Evolutionary conservation across 768 basidiomycete genomes (phyloP).

Genomic region (Russula griseocarnosa): DNA sequence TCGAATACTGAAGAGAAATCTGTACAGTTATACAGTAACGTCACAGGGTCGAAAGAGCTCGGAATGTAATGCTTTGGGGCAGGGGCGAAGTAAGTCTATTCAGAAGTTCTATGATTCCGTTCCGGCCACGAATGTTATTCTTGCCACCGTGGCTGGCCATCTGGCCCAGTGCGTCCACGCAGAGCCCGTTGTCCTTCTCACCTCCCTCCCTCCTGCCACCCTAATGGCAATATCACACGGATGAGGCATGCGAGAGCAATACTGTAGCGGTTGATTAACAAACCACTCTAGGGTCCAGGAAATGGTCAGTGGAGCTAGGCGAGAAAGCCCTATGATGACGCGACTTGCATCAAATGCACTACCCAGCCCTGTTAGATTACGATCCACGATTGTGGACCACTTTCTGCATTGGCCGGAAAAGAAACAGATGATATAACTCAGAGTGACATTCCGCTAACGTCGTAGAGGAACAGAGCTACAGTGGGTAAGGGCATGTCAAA

Average conservation of each 20-base stretch:
- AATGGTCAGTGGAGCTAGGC: background rate
- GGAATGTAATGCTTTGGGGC: background rate
- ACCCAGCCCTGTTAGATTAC: background rate
- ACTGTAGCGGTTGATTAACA: background rate
- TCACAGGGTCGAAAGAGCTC: background rate
- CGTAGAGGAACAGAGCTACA: background rate
- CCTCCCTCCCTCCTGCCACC: background rate
- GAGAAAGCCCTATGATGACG: background rate
- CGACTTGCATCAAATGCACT: background rate
- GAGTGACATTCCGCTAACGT: background rate
- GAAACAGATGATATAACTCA: background rate
- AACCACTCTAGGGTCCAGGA: background rate
- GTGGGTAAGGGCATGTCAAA: background rate
- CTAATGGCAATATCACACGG: background rate
- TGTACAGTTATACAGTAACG: background rate
- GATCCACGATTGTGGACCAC: background rate
- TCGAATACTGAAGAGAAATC: background rate
- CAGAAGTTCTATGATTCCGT: constrained; percentile 1
- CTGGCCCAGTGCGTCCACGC: background rate
- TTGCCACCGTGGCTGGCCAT: background rate
- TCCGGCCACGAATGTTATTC: background rate
- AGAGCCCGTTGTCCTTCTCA: background rate
- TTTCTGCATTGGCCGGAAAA: background rate
- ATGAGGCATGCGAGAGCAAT: background rate
- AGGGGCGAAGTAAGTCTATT: background rate